Base-by-base conservation (phyloP, 2,329 filamentous ascomycete genomes). In the Calonectria pteridis region DNA sequence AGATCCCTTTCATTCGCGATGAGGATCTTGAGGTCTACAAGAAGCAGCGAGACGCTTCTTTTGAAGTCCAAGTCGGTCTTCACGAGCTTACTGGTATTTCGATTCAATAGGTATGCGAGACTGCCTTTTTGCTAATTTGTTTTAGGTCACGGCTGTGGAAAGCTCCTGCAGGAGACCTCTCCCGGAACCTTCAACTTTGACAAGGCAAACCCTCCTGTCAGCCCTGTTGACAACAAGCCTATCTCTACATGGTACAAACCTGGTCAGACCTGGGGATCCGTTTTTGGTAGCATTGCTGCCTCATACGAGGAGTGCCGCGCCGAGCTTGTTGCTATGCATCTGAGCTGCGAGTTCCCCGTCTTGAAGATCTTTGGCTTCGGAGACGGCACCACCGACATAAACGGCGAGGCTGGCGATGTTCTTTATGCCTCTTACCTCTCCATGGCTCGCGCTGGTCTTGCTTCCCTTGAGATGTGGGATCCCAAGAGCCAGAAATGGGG, bases 261-360 rank as follows among this genome's bases (percentile, higher is more conserved):
- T 3, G 95, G 95, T 3, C 95, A 98, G 85, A 98, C 96, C 0
- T 98, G 96, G 96, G 94, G 95, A 70, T 95, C 93, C 6, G 95
- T 98, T 0, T 98, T 98, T 81, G 95, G 96, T 31, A 91, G 94
- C 74, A 91, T 97, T 76, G 95, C 96, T 46, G 95, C 94, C 4
- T 94, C 93, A 20, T 98, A 98, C 81, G 96, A 98, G 85, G 96
- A 98, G 85, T 98, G 96, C 84, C 93, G 96, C 69, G 96, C 96
- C 6, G 96, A 98, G 84, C 94, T 95, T 80, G 96, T 98, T 14
- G 96, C 96, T 66, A 98, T 98, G 95, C 93, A 92, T 51, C 88
- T 98, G 69, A 92, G 93, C 81, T 98, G 96, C 84, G 96, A 98
- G 81, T 98, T 98, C 82, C 89, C 92, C 14, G 95, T 97, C 64